Evolutionary conservation across 805 yeast species (phyloP).

Genomic region (Alloascoidea africana): DNA sequence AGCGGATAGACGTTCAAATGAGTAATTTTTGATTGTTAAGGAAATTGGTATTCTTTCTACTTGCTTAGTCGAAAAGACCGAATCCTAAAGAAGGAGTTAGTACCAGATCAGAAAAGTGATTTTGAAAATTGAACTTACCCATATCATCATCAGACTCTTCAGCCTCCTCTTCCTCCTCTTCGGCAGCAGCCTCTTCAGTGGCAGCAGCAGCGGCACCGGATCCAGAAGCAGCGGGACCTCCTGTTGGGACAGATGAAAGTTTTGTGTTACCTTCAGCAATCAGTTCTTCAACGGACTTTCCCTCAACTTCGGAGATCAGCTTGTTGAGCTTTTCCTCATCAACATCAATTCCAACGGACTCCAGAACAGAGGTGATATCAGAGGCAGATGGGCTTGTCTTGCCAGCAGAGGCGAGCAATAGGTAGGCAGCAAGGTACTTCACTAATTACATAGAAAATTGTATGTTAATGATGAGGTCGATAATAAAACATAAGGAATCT

Average conservation of each 20-base stretch:
- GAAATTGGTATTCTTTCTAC: too few species aligned
- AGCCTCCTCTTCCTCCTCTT: constrained; percentile 54
- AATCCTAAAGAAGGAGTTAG: constrained; percentile 23
- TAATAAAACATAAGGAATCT: too few species aligned
- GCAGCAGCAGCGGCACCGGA: constrained; percentile 58
- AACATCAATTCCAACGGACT: constrained; percentile 92
- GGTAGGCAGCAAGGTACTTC: constrained; percentile 99
- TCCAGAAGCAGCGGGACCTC: constrained; percentile 88
- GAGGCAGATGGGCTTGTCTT: constrained; percentile 86
- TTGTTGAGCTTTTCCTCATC: constrained; percentile 77
- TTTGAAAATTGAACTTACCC: constrained; percentile 29
- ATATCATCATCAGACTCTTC: constrained; percentile 63
- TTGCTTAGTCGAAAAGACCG: constrained; percentile 92
- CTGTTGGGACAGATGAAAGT: constrained; percentile 95
- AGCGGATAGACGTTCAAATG: too few species aligned
- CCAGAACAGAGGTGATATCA: constrained; percentile 77
- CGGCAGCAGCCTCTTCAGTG: constrained; percentile 59
- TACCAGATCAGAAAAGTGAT: not conserved
- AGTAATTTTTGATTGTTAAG: too few species aligned
- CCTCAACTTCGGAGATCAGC: constrained; percentile 78
- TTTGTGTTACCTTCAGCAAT: constrained; percentile 91
- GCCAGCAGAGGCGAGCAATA: constrained; percentile 96
- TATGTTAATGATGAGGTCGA: too few species aligned
- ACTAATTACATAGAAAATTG: too few species aligned
- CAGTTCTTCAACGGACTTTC: constrained; percentile 82